Percentiles rank a stretch among this genome's conserved stretches.
These are phyloP conservation scores for Citrullus amarus DNA, from an alignment of 306 rosid genomes.

Conservation along the genomic window DNA sequence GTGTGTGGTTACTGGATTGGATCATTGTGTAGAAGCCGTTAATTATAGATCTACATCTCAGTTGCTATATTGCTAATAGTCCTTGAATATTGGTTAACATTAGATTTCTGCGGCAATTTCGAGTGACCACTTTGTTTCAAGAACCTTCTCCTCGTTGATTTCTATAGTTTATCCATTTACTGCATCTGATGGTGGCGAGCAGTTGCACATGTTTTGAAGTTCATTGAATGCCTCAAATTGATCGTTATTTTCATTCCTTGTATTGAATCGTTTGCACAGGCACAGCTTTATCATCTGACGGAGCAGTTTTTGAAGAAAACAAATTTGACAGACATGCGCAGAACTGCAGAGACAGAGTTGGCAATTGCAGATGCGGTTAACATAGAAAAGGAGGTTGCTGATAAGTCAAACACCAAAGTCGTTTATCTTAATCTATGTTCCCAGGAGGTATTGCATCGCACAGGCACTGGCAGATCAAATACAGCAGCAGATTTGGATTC, in stretches of 20 bases:
- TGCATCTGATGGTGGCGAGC: not conserved
- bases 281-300: slow-evolving; percentile 77
- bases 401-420: slow-evolving; percentile 72
- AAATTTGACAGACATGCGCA: slow-evolving; percentile 47
- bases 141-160: not conserved
- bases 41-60: too few relatives aligned
- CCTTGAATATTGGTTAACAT: too few relatives aligned
- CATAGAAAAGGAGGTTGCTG: slow-evolving; percentile 81
- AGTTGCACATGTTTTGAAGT: not conserved
- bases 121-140: too few relatives aligned
- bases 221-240: not conserved
- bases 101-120: too few relatives aligned
- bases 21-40: too few relatives aligned
- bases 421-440: slow-evolving; percentile 85
- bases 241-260: not conserved
- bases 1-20: too few relatives aligned
- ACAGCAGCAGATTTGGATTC: slow-evolving; percentile 25
- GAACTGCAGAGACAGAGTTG: slow-evolving; percentile 81
- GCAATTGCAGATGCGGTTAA: slow-evolving; percentile 93
- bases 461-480: slow-evolving; percentile 33
- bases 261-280: slow-evolving; percentile 24
- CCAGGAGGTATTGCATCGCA: slow-evolving; percentile 56
- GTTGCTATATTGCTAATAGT: too few relatives aligned
- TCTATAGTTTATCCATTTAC: not conserved
- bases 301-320: slow-evolving; percentile 73